Evolutionary conservation across 2,329 filamentous ascomycete genomes (phyloP), one percentile per base, ranked within the genome.

Genomic region (Nemania sp.): DNA sequence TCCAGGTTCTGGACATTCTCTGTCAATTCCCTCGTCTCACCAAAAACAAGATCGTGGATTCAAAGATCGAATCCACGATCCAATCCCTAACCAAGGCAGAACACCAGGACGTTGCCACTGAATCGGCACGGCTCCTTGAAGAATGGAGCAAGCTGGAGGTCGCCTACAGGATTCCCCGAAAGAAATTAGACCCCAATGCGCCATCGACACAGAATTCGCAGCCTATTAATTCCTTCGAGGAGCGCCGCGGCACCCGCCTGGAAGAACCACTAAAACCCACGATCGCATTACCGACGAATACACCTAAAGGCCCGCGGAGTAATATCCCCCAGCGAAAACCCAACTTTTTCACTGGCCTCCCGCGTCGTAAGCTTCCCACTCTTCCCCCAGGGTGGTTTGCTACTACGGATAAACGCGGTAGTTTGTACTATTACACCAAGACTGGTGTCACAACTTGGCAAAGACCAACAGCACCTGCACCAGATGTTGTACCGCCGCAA

Each of bases 11-110:
- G 64, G 89, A 95, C 66, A 92, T 99, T 57, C 83, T 99, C 18
- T 89, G 96, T 75, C 89, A 88, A 65, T 90, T 98, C 66, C 95
- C 95, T 0, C 89, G 94, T 10, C 81, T 98, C 51, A 98, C 95
- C 18, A 89, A 92, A 61, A 99, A 99, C 81, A 99, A 99, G 77
- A 97, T 99, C 60, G 88, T 91, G 66, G 93, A 97, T 71, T 96
- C 95, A 9, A 96, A 96, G 70, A 97, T 99, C 63, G 95, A 98
- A 74, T 83, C 87, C 2, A 89, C 90, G 0, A 84, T 99, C 43
- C 81, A 91, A 69, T 83, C 83, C 3, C 79, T 98, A 53, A 84
- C 82, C 1, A 77, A 77, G 12, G 90, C 86, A 17, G 86, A 88
- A 9, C 88, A 97, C 71, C 87, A 91, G 63, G 83, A 90, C 60